Conservation (phyloP, 2,329 filamentous ascomycete genomes). For the Diaporthe eres region DNA sequence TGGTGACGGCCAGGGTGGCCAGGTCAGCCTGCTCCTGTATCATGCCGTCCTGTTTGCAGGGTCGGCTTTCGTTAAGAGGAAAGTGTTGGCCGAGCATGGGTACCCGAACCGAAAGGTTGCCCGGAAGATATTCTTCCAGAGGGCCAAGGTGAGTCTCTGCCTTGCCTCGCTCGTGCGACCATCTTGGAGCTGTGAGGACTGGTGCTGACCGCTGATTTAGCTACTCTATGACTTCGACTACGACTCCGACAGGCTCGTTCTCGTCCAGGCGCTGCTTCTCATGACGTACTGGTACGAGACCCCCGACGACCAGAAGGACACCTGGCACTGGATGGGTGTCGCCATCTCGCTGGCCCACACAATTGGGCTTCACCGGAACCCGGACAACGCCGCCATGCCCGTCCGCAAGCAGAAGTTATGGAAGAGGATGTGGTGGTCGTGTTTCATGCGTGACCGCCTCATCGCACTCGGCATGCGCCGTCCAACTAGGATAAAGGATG, state of each 20-base stretch:
- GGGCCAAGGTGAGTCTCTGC: slow-evolving; percentile 77
- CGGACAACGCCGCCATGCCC: slow-evolving; percentile 81
- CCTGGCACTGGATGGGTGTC: slow-evolving; percentile 99
- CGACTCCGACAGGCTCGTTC: slow-evolving; percentile 87
- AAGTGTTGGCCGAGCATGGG: slow-evolving; percentile 81
- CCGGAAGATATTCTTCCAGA: slow-evolving; percentile 89
- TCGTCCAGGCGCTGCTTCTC: slow-evolving; percentile 89
- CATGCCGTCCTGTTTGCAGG: slow-evolving; percentile 96
- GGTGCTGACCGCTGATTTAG: slow-evolving; percentile 56
- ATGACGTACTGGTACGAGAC: slow-evolving; percentile 99
- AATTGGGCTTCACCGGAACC: slow-evolving; percentile 92
- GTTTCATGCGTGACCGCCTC: slow-evolving; percentile 93
- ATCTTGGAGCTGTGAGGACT: not conserved
- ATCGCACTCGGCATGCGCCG: slow-evolving; percentile 95
- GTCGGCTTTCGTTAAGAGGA: slow-evolving; percentile 88
- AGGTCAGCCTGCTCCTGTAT: slow-evolving; percentile 88
- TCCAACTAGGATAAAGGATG: slow-evolving; percentile 91
- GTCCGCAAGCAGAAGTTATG: slow-evolving; percentile 82
- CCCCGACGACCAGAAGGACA: slow-evolving; percentile 96
- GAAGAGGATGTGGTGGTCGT: slow-evolving; percentile 99
- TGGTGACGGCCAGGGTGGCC: slow-evolving; percentile 77
- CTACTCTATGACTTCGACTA: slow-evolving; percentile 96
- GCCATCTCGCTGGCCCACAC: slow-evolving; percentile 94
- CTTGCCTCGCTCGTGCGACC: not conserved
- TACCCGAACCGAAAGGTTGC: slow-evolving; percentile 85